Evolutionary conservation across 768 basidiomycete species (phyloP).

Genomic region (Hortiboletus campestris): DNA sequence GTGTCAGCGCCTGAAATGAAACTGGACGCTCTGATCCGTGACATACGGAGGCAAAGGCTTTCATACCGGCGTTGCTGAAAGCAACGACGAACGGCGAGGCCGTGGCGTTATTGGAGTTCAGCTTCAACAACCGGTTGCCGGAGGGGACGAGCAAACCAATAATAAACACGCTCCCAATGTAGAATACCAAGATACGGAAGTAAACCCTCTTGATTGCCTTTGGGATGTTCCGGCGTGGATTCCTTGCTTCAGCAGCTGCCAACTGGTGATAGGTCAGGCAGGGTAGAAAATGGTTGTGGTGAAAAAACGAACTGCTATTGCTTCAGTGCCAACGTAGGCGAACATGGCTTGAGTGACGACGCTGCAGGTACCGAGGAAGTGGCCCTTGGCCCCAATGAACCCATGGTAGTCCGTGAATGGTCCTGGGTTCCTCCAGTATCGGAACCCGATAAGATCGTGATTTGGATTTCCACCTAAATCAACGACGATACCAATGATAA

Average conservation of each 20-base stretch:
- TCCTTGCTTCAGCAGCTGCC: background rate
- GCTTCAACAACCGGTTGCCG: background rate
- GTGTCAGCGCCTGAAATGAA: too few relatives aligned
- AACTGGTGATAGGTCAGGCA: background rate
- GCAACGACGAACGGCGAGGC: constrained; percentile 6
- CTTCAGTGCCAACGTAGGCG: background rate
- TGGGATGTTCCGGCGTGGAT: background rate
- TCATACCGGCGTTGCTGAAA: background rate
- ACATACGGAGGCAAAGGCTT: background rate
- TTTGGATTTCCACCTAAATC: too few relatives aligned
- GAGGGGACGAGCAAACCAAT: background rate
- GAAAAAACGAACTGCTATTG: background rate
- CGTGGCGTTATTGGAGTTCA: constrained; percentile 10
- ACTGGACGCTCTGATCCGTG: too few relatives aligned
- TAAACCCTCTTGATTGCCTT: background rate
- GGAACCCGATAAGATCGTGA: constrained; percentile 16
- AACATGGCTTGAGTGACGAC: background rate
- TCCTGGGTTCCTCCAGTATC: constrained; percentile 39
- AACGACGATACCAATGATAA: too few relatives aligned
- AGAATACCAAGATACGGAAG: background rate
- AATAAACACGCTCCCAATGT: background rate
- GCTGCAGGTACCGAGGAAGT: background rate
- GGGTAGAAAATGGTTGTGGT: background rate
- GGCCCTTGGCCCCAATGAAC: background rate
- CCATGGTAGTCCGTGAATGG: background rate